Evolutionary conservation across 371 early-diverging fungal genomes (phyloP).

Genomic region (Apophysomyces elegans): DNA sequence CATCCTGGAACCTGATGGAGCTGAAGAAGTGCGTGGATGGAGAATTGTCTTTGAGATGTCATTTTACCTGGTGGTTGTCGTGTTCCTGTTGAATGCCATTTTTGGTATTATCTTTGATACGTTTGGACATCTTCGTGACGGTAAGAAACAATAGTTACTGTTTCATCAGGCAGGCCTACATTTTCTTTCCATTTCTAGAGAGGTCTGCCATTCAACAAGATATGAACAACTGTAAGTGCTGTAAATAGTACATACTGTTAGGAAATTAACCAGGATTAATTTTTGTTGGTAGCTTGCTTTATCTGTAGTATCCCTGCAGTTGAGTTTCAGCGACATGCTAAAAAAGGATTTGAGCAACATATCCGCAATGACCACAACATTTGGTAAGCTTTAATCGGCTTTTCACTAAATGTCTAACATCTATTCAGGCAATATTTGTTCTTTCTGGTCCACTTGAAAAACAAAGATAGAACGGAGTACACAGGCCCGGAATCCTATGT

Average conservation of each 20-base stretch:
- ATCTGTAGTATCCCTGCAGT: conserved; percentile 60
- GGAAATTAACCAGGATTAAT: not conserved
- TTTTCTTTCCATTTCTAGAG: conserved; percentile 27
- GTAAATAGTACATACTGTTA: not conserved
- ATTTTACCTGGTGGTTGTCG: conserved; percentile 60
- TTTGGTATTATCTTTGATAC: conserved; percentile 70
- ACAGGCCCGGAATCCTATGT: conserved; percentile 63
- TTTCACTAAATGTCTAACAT: not conserved
- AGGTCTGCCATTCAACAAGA: conserved; percentile 55
- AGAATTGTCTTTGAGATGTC: conserved; percentile 59
- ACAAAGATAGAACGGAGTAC: conserved; percentile 60
- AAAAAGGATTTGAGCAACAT: conserved; percentile 59
- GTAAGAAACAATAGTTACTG: conserved; percentile 21
- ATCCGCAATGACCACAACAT: conserved; percentile 61
- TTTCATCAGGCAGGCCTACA: not conserved
- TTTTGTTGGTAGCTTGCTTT: conserved; percentile 41
- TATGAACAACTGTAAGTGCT: conserved; percentile 48
- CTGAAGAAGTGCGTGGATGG: conserved; percentile 44
- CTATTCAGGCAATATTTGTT: conserved; percentile 56
- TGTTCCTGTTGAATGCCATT: conserved; percentile 61
- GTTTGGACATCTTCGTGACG: conserved; percentile 64
- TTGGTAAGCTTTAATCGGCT: conserved; percentile 43
- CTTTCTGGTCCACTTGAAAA: conserved; percentile 59
- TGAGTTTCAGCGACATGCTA: conserved; percentile 57
- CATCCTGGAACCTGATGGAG: conserved; percentile 43